Conservation (phyloP, 495 filamentous ascomycete genomes). For the Sordaria brevicollis region DNA sequence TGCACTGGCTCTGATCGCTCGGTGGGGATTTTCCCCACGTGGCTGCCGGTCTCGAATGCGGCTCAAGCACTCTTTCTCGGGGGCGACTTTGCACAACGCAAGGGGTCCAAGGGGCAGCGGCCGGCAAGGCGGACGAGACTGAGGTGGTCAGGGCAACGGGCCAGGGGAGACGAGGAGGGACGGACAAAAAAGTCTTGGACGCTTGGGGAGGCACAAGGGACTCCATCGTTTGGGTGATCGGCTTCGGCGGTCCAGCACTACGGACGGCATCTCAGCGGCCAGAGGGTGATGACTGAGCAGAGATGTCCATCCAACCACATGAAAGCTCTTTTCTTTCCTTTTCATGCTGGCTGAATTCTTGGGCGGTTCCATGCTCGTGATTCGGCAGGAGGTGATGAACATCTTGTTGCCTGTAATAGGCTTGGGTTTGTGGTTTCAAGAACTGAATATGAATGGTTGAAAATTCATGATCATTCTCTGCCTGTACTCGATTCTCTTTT, state of each 20-base stretch:
- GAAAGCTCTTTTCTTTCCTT: background rate
- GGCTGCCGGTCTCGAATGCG: conserved; percentile 13
- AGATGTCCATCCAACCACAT: background rate
- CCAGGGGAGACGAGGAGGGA: background rate
- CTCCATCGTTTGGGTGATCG: background rate
- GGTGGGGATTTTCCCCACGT: conserved; percentile 18
- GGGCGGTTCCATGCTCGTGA: too few species aligned
- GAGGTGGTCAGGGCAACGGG: background rate
- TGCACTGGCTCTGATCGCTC: conserved; percentile 1
- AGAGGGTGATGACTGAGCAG: background rate
- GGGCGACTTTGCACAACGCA: background rate
- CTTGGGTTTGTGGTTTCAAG: background rate
- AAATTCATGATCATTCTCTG: background rate
- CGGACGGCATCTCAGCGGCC: background rate
- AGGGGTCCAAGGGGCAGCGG: background rate
- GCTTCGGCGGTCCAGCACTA: background rate
- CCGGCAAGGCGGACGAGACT: background rate
- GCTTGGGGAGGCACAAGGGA: background rate
- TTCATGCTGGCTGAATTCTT: background rate
- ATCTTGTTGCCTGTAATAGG: background rate
- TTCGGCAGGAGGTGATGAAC: too few species aligned
- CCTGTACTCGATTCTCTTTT: background rate
- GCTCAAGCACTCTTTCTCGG: conserved; percentile 12
- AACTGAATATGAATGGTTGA: background rate
- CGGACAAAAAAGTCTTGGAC: background rate